Evolutionary conservation across 192 early-diverging fungal genomes (phyloP).

Genomic region (Backusella tuberculispora): DNA sequence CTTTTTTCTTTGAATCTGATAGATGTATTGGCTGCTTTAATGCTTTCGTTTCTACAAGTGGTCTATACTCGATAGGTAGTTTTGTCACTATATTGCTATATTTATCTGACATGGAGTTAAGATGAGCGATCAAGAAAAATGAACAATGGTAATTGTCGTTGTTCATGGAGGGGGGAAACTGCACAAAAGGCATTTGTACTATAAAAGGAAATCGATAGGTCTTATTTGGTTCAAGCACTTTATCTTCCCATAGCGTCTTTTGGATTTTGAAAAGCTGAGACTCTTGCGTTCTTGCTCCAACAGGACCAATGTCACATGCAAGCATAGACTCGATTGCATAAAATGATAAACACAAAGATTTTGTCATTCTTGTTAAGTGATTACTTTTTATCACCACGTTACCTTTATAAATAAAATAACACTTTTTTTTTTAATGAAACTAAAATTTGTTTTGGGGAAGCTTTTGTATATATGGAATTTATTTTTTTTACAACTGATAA

Average conservation of each 20-base stretch:
- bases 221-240: neutral
- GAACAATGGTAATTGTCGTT: slow-evolving; percentile 4
- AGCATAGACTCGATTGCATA: slow-evolving; percentile 1
- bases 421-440: too few relatives aligned
- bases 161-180: slow-evolving; percentile 16
- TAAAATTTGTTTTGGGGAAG: slow-evolving; percentile 7
- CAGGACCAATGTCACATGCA: slow-evolving; percentile 2
- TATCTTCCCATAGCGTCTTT: neutral
- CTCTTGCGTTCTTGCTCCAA: neutral
- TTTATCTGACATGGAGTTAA: neutral
- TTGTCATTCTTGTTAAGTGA: neutral
- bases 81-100: neutral
- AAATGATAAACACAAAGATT: neutral
- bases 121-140: neutral
- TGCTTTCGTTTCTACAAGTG: slow-evolving; percentile 4
- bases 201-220: slow-evolving; percentile 1
- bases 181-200: slow-evolving; percentile 16
- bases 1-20: slow-evolving; percentile 9
- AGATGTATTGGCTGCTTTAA: slow-evolving; percentile 4
- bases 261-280: neutral
- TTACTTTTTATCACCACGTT: neutral
- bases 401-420: neutral
- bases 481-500: neutral
- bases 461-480: neutral
- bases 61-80: neutral